Evolutionary conservation across 192 early-diverging fungal genomes (phyloP), one percentile per base, ranked within the genome.

Genomic region (Podila epicladia): DNA sequence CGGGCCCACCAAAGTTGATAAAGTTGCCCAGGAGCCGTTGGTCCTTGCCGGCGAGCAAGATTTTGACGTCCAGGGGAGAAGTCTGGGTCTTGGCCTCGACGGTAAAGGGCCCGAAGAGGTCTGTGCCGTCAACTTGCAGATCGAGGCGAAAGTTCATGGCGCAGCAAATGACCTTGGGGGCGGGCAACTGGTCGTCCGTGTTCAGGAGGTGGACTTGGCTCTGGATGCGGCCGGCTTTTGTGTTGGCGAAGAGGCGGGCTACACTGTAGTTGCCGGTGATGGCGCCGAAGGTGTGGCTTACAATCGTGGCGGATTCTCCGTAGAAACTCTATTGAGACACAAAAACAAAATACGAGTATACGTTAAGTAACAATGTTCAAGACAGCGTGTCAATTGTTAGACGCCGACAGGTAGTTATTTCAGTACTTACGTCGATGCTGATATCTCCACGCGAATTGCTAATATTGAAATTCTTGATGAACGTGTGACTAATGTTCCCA

Each of bases 71-170:
- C 57, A 80, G 45, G 0, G 71, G 77, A 7, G 77, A 26, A 24
- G 61, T 64, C 57, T 80, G 77, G 0, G 77, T 80, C 58, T 80
- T 80, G 60, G 71, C 70, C 49, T 80, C 77, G 55, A 80, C 77
- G 19, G 77, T 73, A n/a, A 80, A 80, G 2, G 77, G 71, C 7
- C 71, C 71, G 53, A 80, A 64, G 48, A 80, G 67, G 32, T 80
- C 77, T 9, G 48, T 63, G 12, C 77, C 77, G 15, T 80, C 77
- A 5, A 80, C 77, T 41, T 59, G 55, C 1, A 80, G 62, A 24
- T 69, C 65, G 19, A 80, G 45, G 0, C 67, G 50, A 48, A n/a
- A 48, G 28, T 80, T 68, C 15, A 19, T 13, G 13, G 70, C 49
- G 1, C 38, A 59, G 17, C 65, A 68, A 45, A 80, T 65, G 45